Evolutionary conservation across 345 rosid species (phyloP), one percentile per base, ranked within the genome.

Genomic region (Eucalyptus shirleyi): DNA sequence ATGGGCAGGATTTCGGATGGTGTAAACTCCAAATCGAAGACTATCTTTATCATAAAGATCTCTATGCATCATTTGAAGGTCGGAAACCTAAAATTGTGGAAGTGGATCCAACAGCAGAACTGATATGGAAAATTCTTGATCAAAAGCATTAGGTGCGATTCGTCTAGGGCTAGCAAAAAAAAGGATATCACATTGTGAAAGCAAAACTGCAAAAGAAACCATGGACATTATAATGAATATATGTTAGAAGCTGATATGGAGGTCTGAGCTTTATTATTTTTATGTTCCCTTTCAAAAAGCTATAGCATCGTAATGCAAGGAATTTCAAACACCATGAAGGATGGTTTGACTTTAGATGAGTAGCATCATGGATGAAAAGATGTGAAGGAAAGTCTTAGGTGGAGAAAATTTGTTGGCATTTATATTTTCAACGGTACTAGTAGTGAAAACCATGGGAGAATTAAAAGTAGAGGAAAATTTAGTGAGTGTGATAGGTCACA

Each of bases 401-500:
- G 60, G 60, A 55, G 60, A 55, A 0, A 55, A 55, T 21, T 55
- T 55, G 0, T 55, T 0, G 26, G 24, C 26, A 55, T 55, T 0
- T 21, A 21, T 0, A 55, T 55, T 23, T 55, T 55, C 26, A 55
- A 55, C 5, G 1, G 26, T 23, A 55, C 5, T 19, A 55, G 26
- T 21, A 55, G 26, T 0, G 26, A 55, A 55, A 21, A 55, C 60
- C 26, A 23, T 21, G 0, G 59, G 60, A 55, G 60, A 8, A 55
- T 0, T 55, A 19, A 55, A 55, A 55, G 59, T 0, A 55, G 26
- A 55, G 60, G 0, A 55, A 55, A 55, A 55, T 55, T 55, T 1
- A 55, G 26, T 1, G 0, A 55, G 60, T 0, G 2, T 55, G 60
- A 0, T 23, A 55, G 5, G 26, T 55, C 0, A 21, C 26, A 55